Evolutionary conservation across 306 rosid genomes (phyloP).

Genomic region (Lathyrus sativus): DNA sequence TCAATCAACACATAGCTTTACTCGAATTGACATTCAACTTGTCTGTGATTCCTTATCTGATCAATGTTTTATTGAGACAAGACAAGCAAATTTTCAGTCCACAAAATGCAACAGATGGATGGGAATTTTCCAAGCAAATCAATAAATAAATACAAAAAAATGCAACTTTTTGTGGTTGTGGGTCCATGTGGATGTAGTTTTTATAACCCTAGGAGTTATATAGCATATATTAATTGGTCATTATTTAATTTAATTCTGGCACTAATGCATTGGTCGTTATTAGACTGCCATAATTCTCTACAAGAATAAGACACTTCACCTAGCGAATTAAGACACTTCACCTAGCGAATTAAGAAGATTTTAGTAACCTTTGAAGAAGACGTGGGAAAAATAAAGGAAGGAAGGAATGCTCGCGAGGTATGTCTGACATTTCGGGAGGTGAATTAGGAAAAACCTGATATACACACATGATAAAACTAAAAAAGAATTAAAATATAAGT

Average conservation of each 20-base stretch:
- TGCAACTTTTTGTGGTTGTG: not conserved
- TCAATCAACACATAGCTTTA: slow-evolving; percentile 20
- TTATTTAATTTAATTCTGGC: too few species aligned
- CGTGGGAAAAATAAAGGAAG: too few species aligned
- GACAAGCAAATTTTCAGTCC: slow-evolving; percentile 17
- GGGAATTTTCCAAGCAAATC: slow-evolving; percentile 3
- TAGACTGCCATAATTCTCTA: not conserved
- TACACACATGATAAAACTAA: too few species aligned
- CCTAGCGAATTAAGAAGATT: too few species aligned
- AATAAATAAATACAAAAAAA: not conserved
- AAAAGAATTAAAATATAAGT: too few species aligned
- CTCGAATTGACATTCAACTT: slow-evolving; percentile 35
- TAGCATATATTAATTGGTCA: not conserved
- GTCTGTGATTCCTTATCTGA: slow-evolving; percentile 22
- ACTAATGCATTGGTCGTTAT: not conserved
- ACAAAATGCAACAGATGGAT: slow-evolving; percentile 21
- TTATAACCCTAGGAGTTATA: not conserved
- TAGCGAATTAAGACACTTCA: too few species aligned
- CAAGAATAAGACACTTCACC: too few species aligned
- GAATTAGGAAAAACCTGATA: too few species aligned
- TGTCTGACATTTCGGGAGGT: too few species aligned
- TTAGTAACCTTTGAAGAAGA: too few species aligned
- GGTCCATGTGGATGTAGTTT: slow-evolving; percentile 16
- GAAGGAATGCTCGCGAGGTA: too few species aligned
- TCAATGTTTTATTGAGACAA: not conserved